Conservation (phyloP, 2,329 filamentous ascomycete genomes). For the Phaeosphaeriaceae sp. region DNA sequence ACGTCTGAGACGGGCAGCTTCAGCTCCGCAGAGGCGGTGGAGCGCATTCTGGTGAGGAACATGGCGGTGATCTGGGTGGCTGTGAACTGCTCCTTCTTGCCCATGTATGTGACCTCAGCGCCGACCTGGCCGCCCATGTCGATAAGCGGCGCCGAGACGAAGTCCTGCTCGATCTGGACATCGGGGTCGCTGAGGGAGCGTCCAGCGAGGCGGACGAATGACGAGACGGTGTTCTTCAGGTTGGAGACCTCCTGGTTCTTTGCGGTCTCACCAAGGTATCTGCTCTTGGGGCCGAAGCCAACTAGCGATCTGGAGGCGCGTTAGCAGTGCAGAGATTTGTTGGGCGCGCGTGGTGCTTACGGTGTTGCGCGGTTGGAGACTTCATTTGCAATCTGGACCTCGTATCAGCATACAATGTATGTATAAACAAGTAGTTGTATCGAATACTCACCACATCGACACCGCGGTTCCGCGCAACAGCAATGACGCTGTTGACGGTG, state of each 20-base stretch:
- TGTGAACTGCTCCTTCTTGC: slow-evolving; percentile 95
- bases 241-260: slow-evolving; percentile 99
- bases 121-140: slow-evolving; percentile 95
- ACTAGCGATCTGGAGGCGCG: slow-evolving; percentile 72
- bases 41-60: slow-evolving; percentile 94
- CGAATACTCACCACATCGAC: slow-evolving; percentile 89
- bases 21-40: slow-evolving; percentile 84
- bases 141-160: slow-evolving; percentile 82
- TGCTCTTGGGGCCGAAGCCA: slow-evolving; percentile 90
- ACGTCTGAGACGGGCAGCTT: slow-evolving; percentile 91
- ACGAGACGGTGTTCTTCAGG: slow-evolving; percentile 97
- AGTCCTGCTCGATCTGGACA: slow-evolving; percentile 90
- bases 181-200: slow-evolving; percentile 89
- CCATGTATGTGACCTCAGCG: slow-evolving; percentile 89
- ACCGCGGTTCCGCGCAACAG: slow-evolving; percentile 96
- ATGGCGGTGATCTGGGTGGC: slow-evolving; percentile 92
- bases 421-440: slow-evolving; percentile 2
- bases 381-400: slow-evolving; percentile 88
- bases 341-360: slow-evolving; percentile 66
- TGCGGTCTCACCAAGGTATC: slow-evolving; percentile 92
- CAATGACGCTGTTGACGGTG: slow-evolving; percentile 95
- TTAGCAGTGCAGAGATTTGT: slow-evolving; percentile 15
- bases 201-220: slow-evolving; percentile 90
- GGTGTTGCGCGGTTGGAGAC: slow-evolving; percentile 98
- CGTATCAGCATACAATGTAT: slow-evolving; percentile 37